phyloP scores from a whole-genome alignment of 768 basidiomycete genomes.

The Dictyophora rubrovolvata region DNA sequence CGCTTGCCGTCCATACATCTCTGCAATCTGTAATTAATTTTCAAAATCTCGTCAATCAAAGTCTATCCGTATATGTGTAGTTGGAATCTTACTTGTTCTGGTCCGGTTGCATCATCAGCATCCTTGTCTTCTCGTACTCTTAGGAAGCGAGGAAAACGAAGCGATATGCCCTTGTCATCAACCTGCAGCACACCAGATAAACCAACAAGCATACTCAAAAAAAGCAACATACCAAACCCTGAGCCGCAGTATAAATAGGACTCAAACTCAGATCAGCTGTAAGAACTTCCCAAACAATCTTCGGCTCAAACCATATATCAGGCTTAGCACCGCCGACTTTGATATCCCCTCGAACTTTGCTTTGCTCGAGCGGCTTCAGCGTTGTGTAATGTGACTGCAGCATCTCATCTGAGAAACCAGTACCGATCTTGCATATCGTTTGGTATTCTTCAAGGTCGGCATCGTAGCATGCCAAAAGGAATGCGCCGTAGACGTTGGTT shows the following conservation, averaged over 20 bases:
- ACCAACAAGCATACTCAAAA: conserved; percentile 1
- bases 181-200: conserved; percentile 33
- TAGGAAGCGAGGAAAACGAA: conserved; percentile 94
- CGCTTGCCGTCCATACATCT: conserved; percentile 87
- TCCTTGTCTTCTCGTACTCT: conserved; percentile 87
- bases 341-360: conserved; percentile 67
- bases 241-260: conserved; percentile 91
- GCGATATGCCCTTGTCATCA: conserved; percentile 85
- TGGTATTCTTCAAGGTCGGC: conserved; percentile 89
- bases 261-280: conserved; percentile 95
- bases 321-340: conserved; percentile 91
- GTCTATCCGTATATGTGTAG: background rate
- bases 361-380: conserved; percentile 67
- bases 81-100: conserved; percentile 64
- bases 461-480: conserved; percentile 95
- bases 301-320: conserved; percentile 96
- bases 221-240: conserved; percentile 59
- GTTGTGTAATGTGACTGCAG: conserved; percentile 72
- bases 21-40: conserved; percentile 62
- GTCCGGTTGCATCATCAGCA: conserved; percentile 84
- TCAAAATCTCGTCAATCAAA: background rate
- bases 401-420: conserved; percentile 91
- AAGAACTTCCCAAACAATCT: conserved; percentile 96
- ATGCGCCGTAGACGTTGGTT: conserved; percentile 95
- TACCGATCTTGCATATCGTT: conserved; percentile 98